Base-by-base conservation (phyloP, 768 basidiomycete species). In the Boletus rufocinnamomeus region DNA sequence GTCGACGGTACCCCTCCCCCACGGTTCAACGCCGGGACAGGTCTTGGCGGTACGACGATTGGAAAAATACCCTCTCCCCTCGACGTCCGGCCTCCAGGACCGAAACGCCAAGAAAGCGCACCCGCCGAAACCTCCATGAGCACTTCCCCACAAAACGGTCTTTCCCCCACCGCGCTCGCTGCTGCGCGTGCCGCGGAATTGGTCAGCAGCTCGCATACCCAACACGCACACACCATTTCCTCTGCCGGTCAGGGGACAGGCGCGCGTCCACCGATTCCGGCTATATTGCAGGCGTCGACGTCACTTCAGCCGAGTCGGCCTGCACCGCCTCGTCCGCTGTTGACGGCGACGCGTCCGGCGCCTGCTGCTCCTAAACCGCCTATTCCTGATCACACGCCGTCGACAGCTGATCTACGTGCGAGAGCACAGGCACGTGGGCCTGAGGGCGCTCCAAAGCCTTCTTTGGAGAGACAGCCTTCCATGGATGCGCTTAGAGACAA, bases 1-100 rank as follows among this genome's bases (percentile, higher is more conserved):
- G 66, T 66, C 32, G 67, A 68, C 11, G 63, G 74, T 10, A 56
- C 72, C 21, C 82, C 88, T 6, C 87, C 90, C 7, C 82, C 91
- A 1, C 84, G 96, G 2, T 98, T 97, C 76, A 87, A 87, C 52
- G 95, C 91, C 10, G 95, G 94, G 2, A 95, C 94, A 3, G 96
- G 96, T 2, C 84, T 97, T 21, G 96, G 87, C 34, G 95, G 95
- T 8, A 72, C 80, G 13, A 61, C 72, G 11, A 69, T 84, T 37
- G 73, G 75, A 37, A 84, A 83, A 69, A 74, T 80, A 54, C 66
- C 68, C 50, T 74, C 73, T 16, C 68, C 77, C 6, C 71, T 76
- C 25, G 71, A 73, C 14, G 62, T 63, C 19, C 76, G 82, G 11
- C 74, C 75, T 5, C 50, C 65, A 30, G 62, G 66, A 3, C 66